Percentiles rank a stretch among this genome's conserved stretches.
These are phyloP conservation scores for Candida piceae DNA, from an alignment of 805 yeast genomes.

Conservation along the genomic window DNA sequence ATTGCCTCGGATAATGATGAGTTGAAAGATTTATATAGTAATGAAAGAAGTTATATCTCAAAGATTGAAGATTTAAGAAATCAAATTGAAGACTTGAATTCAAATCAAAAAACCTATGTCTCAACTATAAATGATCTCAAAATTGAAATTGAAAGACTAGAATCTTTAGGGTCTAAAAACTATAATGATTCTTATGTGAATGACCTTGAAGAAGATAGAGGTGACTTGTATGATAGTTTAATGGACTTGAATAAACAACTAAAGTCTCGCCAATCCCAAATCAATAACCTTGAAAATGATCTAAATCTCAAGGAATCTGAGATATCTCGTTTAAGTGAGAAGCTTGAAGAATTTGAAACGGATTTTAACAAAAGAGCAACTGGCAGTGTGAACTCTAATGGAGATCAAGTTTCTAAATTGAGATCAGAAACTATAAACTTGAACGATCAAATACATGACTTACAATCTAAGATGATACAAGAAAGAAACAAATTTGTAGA, in stretches of 20 bases:
- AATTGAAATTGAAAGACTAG: neutral
- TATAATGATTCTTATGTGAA: constrained; percentile 23
- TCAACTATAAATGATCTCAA: too few species aligned
- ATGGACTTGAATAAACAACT: constrained; percentile 12
- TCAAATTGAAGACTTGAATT: constrained; percentile 2
- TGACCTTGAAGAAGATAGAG: constrained; percentile 25
- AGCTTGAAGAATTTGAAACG: too few species aligned
- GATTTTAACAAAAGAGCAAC: too few species aligned
- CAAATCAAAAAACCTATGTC: too few species aligned
- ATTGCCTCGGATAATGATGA: neutral
- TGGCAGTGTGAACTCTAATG: too few species aligned
- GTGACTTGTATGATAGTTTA: constrained; percentile 16
- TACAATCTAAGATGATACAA: constrained; percentile 9
- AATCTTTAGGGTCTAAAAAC: constrained; percentile 6
- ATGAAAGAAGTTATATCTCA: neutral
- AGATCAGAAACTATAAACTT: neutral
- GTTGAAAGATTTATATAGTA: neutral
- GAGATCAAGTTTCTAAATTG: neutral
- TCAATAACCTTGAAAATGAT: constrained; percentile 18
- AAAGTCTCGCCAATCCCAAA: constrained; percentile 5
- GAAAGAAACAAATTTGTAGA: constrained; percentile 15
- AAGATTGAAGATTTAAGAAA: constrained; percentile 2
- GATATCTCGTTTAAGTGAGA: too few species aligned
- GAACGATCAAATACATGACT: constrained; percentile 10
- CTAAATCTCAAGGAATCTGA: constrained; percentile 5